phyloP scores from a whole-genome alignment of 805 yeast genomes.

The Geotrichum ghanense region DNA sequence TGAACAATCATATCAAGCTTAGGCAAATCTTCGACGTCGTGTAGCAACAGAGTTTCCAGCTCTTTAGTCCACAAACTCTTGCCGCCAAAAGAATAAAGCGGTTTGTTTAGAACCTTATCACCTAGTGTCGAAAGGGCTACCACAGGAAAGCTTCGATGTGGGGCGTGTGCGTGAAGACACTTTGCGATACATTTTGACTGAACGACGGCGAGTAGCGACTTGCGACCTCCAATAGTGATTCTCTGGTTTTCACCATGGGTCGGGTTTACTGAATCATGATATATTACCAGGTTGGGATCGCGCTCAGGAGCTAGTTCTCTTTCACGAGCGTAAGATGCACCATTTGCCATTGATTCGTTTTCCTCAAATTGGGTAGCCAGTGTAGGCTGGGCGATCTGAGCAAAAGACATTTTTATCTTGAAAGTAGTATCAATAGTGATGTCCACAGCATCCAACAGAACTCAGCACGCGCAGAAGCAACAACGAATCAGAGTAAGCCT shows the following conservation, averaged over 20 bases:
- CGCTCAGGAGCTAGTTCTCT: neutral
- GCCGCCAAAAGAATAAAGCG: slow-evolving; percentile 91
- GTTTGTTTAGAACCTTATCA: slow-evolving; percentile 74
- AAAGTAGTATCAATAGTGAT: too few species aligned
- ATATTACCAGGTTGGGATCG: neutral
- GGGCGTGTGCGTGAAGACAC: slow-evolving; percentile 46
- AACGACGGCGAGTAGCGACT: slow-evolving; percentile 73
- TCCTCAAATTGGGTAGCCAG: neutral
- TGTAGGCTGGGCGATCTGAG: neutral
- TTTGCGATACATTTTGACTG: slow-evolving; percentile 70
- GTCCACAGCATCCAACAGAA: too few species aligned
- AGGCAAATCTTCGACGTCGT: slow-evolving; percentile 48
- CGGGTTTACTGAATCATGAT: neutral
- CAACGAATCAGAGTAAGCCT: neutral
- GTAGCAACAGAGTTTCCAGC: slow-evolving; percentile 63
- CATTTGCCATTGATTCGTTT: neutral
- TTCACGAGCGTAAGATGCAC: neutral
- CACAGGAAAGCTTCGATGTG: slow-evolving; percentile 61
- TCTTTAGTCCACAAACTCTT: slow-evolving; percentile 96
- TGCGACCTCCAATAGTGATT: slow-evolving; percentile 64
- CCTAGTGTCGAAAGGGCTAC: slow-evolving; percentile 79
- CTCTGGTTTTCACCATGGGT: neutral
- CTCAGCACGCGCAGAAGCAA: too few species aligned
- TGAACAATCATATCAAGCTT: slow-evolving; percentile 85
- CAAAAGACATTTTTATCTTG: neutral